Evolutionary conservation across 345 rosid genomes (phyloP), one percentile per base, ranked within the genome.

Genomic region (Acer campestre): DNA sequence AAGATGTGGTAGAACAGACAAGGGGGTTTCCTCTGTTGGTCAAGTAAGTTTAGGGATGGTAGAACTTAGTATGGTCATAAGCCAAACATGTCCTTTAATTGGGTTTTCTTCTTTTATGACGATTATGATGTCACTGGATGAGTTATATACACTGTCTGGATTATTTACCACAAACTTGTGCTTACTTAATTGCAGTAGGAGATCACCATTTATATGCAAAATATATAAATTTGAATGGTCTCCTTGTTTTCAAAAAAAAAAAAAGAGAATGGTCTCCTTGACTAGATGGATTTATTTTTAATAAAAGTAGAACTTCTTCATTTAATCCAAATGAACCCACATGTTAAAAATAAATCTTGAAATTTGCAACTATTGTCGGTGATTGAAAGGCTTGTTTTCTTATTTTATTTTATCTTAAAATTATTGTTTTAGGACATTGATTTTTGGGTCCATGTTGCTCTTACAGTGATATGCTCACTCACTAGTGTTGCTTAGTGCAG

Each of bases 1-100:
- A 22, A 88, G 99, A 83, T 96, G 99, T 55, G 98, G 97, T 71
- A 91, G 98, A 83, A 96, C 99, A 23, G 98, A 94, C 84, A 94
- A 78, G 81, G 99, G 98, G 77, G 98, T 94, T 79, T 96, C 99
- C 8, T 89, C 99, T 12, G 89, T 91, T 83, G 99, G 98, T 48
- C 98, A 94, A 84, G 99, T 96, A 77, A 85, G 85, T 82, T 86
- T 46, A 61, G 62, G 68, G 38, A 61, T 42, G 16, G 17, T 72
- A 38, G 44, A 72, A 72, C 65, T 11, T 71, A 23, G 44, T 2
- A 44, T 25, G 18, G 25, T 23, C 13, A 61, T 73, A 11, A 22
- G 55, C 67, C 12, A 20, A 58, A 35, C 38, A 20, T 59, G 35
- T 22, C 18, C 67, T 17, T 44, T 25, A 56, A 61, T 58, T 35